Conservation (phyloP, 805 yeast genomes). For the Monosporozyma yasuniensis region DNA sequence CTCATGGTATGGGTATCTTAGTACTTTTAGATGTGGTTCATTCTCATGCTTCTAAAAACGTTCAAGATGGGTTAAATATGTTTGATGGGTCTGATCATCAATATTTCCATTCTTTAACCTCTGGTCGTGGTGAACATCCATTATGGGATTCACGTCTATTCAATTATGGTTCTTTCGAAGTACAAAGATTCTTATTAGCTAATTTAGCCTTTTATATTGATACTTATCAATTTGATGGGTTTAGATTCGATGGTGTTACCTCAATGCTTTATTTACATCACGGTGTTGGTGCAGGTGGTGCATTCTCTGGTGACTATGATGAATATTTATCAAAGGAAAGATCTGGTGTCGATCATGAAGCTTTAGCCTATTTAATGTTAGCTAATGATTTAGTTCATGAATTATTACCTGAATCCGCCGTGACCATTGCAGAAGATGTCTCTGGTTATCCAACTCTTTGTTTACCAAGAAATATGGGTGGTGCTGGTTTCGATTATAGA, state of each 20-base stretch:
- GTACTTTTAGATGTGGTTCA: slow-evolving; percentile 90
- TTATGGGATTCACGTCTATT: slow-evolving; percentile 96
- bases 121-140: slow-evolving; percentile 80
- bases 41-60: slow-evolving; percentile 92
- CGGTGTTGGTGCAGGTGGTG: slow-evolving; percentile 75
- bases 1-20: slow-evolving; percentile 78
- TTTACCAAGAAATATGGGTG: slow-evolving; percentile 63
- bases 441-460: slow-evolving; percentile 96
- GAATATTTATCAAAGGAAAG: slow-evolving; percentile 70
- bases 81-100: slow-evolving; percentile 95
- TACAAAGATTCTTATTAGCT: slow-evolving; percentile 73
- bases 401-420: slow-evolving; percentile 43
- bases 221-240: slow-evolving; percentile 84
- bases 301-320: slow-evolving; percentile 85
- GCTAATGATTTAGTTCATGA: slow-evolving; percentile 73
- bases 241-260: slow-evolving; percentile 94
- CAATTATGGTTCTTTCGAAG: slow-evolving; percentile 87
- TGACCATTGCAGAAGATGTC: slow-evolving; percentile 92
- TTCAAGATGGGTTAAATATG: slow-evolving; percentile 83
- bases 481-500: slow-evolving; percentile 89
- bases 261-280: slow-evolving; percentile 88
- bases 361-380: slow-evolving; percentile 75
- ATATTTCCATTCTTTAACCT: slow-evolving; percentile 69
- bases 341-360: slow-evolving; percentile 76
- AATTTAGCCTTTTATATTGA: slow-evolving; percentile 80